Base-by-base conservation (phyloP, 306 rosid genomes). In the Medicago lupulina region DNA sequence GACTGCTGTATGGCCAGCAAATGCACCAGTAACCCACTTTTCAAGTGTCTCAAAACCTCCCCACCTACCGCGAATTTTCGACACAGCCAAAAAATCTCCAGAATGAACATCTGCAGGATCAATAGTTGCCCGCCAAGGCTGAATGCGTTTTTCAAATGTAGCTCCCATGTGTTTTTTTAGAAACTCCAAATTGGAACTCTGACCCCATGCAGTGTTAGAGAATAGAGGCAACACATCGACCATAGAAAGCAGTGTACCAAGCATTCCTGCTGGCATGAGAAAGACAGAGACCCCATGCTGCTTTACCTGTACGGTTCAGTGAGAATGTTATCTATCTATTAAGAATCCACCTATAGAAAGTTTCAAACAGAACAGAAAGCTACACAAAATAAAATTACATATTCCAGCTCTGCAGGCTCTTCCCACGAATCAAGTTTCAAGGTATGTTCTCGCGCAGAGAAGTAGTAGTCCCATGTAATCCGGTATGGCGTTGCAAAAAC, bases 191-290 rank as follows among this genome's bases (percentile, higher is more conserved):
- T 95, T 95, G 19, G 97, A 90, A 69, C 50, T 92, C 85, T 95
- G 93, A 61, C 98, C 98, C 98, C 98, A 95, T 34, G 57, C 86
- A 36, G 92, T 89, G 90, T 92, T 95, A 2, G 98, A 83, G 74
- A 95, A 95, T 72, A 95, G 76, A 65, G 98, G 98, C 86, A 95
- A 83, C 41, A 92, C 97, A 68, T 95, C 98, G 18, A 90, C 79
- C 36, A 95, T 74, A 68, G 97, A 92, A 38, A 95, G 89, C 70
- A 95, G 78, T 0, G 97, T 92, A 77, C 98, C 98, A 78, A 95
- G 81, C 98, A 95, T 95, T 75, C 98, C 98, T 0, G 98, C 91
- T 73, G 98, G 98, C 98, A 95, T 95, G 59, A 95, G 98, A 85
- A 95, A 95, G 79, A 95, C 98, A 65, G 98, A 92, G 39, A 95